Conservation (phyloP, 129 eudicot species). For the Kitagawia praeruptora region DNA sequence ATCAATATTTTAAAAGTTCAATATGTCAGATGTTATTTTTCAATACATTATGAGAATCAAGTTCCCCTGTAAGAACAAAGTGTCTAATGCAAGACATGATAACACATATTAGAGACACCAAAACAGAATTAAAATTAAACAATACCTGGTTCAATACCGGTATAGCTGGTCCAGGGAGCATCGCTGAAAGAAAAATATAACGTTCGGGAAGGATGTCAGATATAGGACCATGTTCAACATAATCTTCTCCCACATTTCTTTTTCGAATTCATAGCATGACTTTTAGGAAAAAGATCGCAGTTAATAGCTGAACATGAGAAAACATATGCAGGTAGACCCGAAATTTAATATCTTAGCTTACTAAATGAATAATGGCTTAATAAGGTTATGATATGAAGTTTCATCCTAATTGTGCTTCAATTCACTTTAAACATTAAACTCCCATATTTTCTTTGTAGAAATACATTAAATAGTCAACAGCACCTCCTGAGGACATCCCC, state of each 20-base stretch:
- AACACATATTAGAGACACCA: neutral
- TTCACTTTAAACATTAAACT: neutral
- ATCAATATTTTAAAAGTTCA: neutral
- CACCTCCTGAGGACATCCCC: slow-evolving; percentile 92
- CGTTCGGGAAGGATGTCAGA: slow-evolving; percentile 11
- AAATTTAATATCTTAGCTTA: neutral
- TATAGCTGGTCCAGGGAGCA: slow-evolving; percentile 98
- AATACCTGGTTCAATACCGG: slow-evolving; percentile 82
- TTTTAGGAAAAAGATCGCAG: slow-evolving; percentile 8
- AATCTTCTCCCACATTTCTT: slow-evolving; percentile 4
- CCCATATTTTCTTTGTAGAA: neutral
- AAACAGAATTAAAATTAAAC: neutral
- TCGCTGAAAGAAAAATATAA: slow-evolving; percentile 53
- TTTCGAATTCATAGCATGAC: neutral
- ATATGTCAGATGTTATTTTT: neutral
- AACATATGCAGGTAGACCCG: neutral
- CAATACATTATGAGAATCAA: neutral
- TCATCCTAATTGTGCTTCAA: neutral
- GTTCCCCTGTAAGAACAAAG: neutral
- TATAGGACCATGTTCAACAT: neutral
- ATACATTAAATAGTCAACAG: slow-evolving; percentile 1
- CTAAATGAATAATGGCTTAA: neutral
- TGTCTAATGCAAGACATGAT: neutral
- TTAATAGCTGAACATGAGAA: neutral
- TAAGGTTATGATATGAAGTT: too few relatives aligned